Evolutionary conservation across 345 rosid genomes (phyloP), one percentile per base, ranked within the genome.

Genomic region (Citrus inodora): DNA sequence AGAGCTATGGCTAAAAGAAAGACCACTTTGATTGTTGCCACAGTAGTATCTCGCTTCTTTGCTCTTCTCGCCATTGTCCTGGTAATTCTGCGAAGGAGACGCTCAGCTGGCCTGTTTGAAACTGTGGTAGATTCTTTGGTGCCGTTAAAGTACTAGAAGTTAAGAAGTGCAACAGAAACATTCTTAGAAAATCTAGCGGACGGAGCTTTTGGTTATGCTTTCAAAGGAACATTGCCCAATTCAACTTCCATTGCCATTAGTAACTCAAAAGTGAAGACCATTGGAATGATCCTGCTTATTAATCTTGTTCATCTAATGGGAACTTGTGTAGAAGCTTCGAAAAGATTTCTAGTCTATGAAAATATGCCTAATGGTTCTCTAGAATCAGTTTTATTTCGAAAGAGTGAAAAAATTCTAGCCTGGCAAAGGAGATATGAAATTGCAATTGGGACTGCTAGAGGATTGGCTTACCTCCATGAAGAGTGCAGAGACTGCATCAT

Each of bases 191-290:
- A 77, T 37, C 64, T 78, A 24, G 84, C 81, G 11, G 79, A 58
- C 32, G 84, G 84, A 70, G 84, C 55, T 22, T 82, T 82, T 40
- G 85, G 85, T 69, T 78, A 46, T 69, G 79, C 74, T 56, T 82
- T 59, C 61, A 82, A n/a, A 78, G 84, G 81, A 9, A 70, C 30
- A 33, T 46, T 78, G 37, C 38, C 73, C 3, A 61, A 78, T 74
- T 78, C 82, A 73, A 53, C 42, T 0, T 70, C 40, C 25, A 66
- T 75, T 55, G 77, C 76, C 9, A 77, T 82, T 21, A 82, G 82
- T 59, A 78, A 62, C 85, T 78, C 33, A 73, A 63, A 55, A 25
- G 79, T 74, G 10, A 73, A 28, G 13, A 74, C 81, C 40, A 40
- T 78, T 6, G 81, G 84, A 11, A 68, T 72, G 35, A 74, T 78